These are phyloP conservation scores for Nidularia sp. DNA, from an alignment of 768 basidiomycete genomes.

Conservation along the genomic window DNA sequence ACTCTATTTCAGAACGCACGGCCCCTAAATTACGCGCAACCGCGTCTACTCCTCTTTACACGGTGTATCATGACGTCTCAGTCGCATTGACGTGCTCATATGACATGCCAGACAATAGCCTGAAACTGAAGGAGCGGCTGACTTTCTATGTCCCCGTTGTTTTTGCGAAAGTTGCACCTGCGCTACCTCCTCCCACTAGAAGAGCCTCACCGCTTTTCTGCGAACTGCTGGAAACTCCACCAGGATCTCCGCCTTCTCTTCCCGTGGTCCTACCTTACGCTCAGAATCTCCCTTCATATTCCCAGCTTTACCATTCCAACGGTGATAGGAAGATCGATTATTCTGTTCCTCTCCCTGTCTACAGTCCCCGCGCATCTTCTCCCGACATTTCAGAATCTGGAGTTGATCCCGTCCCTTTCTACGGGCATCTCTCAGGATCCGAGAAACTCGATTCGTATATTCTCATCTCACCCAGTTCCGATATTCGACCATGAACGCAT, in stretches of 20 bases:
- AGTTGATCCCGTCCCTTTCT: no score
- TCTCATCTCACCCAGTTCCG: no score
- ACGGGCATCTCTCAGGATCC: no score
- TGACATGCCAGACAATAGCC: constrained; percentile 32
- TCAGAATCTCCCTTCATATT: constrained; percentile 62
- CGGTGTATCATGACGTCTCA: constrained; percentile 47
- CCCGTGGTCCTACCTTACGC: constrained; percentile 3
- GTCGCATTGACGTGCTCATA: constrained; percentile 58
- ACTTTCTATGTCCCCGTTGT: constrained; percentile 46
- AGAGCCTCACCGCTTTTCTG: constrained; percentile 6
- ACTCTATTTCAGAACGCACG: constrained; percentile 30
- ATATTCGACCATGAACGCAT: no score
- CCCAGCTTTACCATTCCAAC: constrained; percentile 70
- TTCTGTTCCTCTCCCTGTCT: constrained; percentile 59
- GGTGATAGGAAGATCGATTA: constrained; percentile 72
- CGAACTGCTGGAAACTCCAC: constrained; percentile 1
- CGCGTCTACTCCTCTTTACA: constrained; percentile 50
- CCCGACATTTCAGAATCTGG: not conserved
- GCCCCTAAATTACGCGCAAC: constrained; percentile 40
- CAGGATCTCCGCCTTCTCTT: constrained; percentile 8
- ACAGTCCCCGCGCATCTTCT: constrained; percentile 34
- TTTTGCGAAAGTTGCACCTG: constrained; percentile 36
- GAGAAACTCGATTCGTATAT: no score
- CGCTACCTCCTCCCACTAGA: constrained; percentile 7
- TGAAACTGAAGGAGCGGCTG: constrained; percentile 26